Evolutionary conservation across 1,139 yeast species (phyloP).

Genomic region (Geotrichum europaeum): DNA sequence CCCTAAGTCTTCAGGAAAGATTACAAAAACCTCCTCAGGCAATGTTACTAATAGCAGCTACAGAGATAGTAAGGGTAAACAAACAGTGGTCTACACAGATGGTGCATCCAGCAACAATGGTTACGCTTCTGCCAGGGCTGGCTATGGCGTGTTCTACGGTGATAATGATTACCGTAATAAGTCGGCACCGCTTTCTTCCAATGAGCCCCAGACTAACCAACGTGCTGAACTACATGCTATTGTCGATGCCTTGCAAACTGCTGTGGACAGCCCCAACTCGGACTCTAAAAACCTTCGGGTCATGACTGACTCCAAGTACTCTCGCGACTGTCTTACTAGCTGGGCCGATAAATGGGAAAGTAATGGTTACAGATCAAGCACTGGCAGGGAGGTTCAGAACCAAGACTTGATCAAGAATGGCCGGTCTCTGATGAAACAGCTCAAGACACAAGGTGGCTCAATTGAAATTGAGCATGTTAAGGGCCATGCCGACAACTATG

Average conservation of each 20-base stretch:
- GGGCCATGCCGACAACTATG: constrained; percentile 65
- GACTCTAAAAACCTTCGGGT: constrained; percentile 26
- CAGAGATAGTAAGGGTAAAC: not conserved
- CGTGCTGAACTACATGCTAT: constrained; percentile 75
- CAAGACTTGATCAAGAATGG: constrained; percentile 42
- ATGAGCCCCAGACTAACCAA: constrained; percentile 60
- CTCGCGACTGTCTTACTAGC: constrained; percentile 42
- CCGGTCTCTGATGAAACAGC: constrained; percentile 24
- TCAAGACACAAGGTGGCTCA: constrained; percentile 32
- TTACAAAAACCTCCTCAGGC: not conserved
- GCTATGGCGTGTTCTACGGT: constrained; percentile 73
- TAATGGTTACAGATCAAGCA: constrained; percentile 48
- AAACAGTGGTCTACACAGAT: constrained; percentile 50
- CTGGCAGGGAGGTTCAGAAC: constrained; percentile 47
- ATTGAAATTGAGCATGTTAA: constrained; percentile 53
- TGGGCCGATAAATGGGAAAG: constrained; percentile 52
- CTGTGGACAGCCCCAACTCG: not conserved
- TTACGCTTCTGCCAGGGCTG: constrained; percentile 43
- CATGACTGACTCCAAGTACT: constrained; percentile 54
- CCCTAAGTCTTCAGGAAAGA: not conserved
- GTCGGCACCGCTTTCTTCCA: constrained; percentile 44
- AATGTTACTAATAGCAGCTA: not conserved
- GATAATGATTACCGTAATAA: constrained; percentile 48
- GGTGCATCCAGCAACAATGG: constrained; percentile 65
- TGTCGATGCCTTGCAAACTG: constrained; percentile 42